These are phyloP conservation scores for Colletotrichum liaoningense DNA, from an alignment of 2,329 filamentous ascomycete species.

Conservation along the genomic window DNA sequence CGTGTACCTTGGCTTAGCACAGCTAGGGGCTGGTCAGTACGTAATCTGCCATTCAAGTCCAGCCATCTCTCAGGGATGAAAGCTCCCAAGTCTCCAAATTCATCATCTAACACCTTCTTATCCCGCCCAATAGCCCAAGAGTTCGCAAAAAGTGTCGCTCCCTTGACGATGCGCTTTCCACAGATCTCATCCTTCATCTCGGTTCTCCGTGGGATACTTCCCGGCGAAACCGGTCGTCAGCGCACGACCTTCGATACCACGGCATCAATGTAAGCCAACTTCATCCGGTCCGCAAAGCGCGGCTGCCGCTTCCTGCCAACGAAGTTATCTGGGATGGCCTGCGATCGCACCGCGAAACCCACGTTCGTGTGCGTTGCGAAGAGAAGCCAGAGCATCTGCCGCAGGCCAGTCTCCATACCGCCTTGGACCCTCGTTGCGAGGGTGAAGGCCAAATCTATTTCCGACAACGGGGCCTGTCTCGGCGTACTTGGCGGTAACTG, in stretches of 20 bases:
- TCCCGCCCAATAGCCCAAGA: conserved; percentile 52
- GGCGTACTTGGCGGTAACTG: conserved; percentile 44
- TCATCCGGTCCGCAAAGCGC: conserved; percentile 49
- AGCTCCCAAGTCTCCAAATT: conserved; percentile 36
- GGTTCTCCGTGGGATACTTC: conserved; percentile 52
- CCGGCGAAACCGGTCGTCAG: conserved; percentile 54
- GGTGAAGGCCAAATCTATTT: conserved; percentile 48
- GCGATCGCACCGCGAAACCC: conserved; percentile 44
- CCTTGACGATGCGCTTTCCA: conserved; percentile 55
- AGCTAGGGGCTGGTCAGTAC: conserved; percentile 44
- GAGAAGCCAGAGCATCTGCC: conserved; percentile 45
- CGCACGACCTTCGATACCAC: conserved; percentile 56
- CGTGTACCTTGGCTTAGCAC: conserved; percentile 63
- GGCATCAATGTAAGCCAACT: conserved; percentile 55
- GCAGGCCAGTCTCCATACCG: conserved; percentile 46
- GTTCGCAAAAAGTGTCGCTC: conserved; percentile 56
- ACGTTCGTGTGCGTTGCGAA: conserved; percentile 45
- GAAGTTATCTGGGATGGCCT: conserved; percentile 52
- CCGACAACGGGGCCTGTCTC: conserved; percentile 33
- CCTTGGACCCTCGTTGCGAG: conserved; percentile 46
- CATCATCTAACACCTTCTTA: conserved; percentile 52
- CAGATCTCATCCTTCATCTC: conserved; percentile 48
- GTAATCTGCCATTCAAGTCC: conserved; percentile 20
- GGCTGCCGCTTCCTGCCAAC: conserved; percentile 53
- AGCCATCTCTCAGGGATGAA: conserved; percentile 49